Evolutionary conservation across 2,329 filamentous ascomycete species (phyloP).

Genomic region (Fusarium udum): DNA sequence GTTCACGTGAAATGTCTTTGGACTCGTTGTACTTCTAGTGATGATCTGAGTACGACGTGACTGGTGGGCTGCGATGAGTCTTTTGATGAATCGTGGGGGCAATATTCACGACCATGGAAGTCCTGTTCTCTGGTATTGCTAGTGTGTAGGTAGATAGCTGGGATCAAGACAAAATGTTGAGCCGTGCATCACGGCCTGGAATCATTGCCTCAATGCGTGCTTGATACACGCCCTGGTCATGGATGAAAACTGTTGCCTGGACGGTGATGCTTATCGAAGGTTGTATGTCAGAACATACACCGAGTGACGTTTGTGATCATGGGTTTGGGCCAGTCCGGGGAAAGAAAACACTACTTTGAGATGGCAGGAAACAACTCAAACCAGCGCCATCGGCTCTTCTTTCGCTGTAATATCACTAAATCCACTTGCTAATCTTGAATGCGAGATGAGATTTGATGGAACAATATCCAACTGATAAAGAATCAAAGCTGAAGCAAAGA

Average conservation of each 20-base stretch:
- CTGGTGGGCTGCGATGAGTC: constrained; percentile 4
- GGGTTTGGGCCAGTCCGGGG: constrained; percentile 22
- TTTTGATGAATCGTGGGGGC: neutral
- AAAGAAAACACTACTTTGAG: constrained; percentile 21
- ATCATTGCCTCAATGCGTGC: too few relatives aligned
- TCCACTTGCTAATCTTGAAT: constrained; percentile 41
- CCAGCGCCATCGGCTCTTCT: constrained; percentile 37
- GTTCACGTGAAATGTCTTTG: constrained; percentile 2
- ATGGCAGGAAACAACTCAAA: constrained; percentile 12
- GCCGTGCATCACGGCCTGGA: neutral
- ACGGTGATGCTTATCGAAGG: neutral
- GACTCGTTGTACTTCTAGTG: neutral
- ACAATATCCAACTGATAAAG: constrained; percentile 16
- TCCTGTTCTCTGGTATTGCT: neutral
- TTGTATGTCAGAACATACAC: constrained; percentile 11
- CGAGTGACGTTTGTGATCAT: neutral
- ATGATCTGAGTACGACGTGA: constrained; percentile 9
- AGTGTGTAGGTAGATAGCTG: neutral
- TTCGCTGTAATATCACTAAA: constrained; percentile 41
- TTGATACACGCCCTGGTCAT: neutral
- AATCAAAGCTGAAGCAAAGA: constrained; percentile 26
- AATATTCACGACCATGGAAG: neutral
- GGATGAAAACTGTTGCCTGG: neutral
- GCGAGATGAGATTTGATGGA: constrained; percentile 41
- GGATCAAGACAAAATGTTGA: neutral